These are phyloP conservation scores for Grigorovia humatica DNA, from an alignment of 805 yeast species.

Conservation along the genomic window DNA sequence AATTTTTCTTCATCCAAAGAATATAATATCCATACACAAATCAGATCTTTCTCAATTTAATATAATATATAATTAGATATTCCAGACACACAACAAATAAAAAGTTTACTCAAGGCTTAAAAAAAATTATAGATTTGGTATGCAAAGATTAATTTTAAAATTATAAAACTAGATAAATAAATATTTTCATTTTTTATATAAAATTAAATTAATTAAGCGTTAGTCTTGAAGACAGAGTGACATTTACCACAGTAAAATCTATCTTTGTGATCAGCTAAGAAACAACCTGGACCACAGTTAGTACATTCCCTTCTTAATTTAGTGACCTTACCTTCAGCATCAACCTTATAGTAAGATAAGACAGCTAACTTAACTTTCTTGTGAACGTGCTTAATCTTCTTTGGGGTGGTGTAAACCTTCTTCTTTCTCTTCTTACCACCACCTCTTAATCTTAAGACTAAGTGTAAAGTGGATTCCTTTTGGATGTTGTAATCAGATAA, in stretches of 20 bases:
- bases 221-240: conserved; percentile 77
- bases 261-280: conserved; percentile 98
- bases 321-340: conserved; percentile 96
- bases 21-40: background rate
- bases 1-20: too few species aligned
- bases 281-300: conserved; percentile 96
- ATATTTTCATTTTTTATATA: background rate
- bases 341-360: conserved; percentile 98
- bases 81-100: too few species aligned
- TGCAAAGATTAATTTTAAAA: conserved; percentile 3
- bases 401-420: conserved; percentile 99
- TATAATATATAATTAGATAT: background rate
- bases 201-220: conserved; percentile 15
- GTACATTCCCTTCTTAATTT: conserved; percentile 99
- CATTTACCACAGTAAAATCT: conserved; percentile 99
- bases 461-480: conserved; percentile 92
- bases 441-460: conserved; percentile 97
- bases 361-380: conserved; percentile 99
- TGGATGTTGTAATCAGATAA: conserved; percentile 96
- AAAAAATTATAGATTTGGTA: background rate
- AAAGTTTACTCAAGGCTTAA: too few species aligned
- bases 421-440: conserved; percentile 99
- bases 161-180: conserved; percentile 3
- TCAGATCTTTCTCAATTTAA: background rate
- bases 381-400: conserved; percentile 99